Evolutionary conservation across 2,329 filamentous ascomycete species (phyloP).

Genomic region (Scytalidium sp.): DNA sequence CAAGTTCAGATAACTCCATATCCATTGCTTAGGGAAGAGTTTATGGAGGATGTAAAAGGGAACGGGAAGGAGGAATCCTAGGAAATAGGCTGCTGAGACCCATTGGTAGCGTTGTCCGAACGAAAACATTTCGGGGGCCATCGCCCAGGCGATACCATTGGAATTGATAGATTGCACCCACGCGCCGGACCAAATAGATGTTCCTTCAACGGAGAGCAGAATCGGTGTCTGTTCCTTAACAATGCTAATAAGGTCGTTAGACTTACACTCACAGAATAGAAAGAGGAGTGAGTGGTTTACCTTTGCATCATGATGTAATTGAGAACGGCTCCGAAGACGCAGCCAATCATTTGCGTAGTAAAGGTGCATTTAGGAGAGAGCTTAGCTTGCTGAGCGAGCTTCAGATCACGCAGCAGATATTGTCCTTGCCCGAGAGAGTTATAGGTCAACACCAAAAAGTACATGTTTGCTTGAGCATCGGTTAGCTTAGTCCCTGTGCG

Average conservation of each 20-base stretch:
- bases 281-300: not conserved
- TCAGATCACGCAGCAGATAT: slow-evolving; percentile 29
- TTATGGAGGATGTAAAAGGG: slow-evolving; percentile 35
- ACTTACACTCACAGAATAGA: not conserved
- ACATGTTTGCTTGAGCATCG: slow-evolving; percentile 34
- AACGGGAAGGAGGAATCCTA: slow-evolving; percentile 40
- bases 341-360: slow-evolving; percentile 37
- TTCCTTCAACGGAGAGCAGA: slow-evolving; percentile 37
- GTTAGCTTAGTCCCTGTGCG: not conserved
- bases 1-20: slow-evolving; percentile 34
- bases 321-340: slow-evolving; percentile 37
- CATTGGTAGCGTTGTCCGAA: slow-evolving; percentile 29
- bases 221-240: slow-evolving; percentile 20
- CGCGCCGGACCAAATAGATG: slow-evolving; percentile 44
- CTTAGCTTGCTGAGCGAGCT: slow-evolving; percentile 33
- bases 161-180: slow-evolving; percentile 36
- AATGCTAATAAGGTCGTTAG: not conserved
- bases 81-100: slow-evolving; percentile 35
- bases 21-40: slow-evolving; percentile 22
- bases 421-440: slow-evolving; percentile 28
- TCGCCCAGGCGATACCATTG: not conserved
- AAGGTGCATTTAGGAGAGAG: slow-evolving; percentile 38
- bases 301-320: slow-evolving; percentile 39
- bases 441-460: slow-evolving; percentile 30
- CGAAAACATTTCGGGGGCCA: not conserved